A percentile compares a stretch with the other conserved stretches of the same genome.
Conservation (phyloP, 2,329 filamentous ascomycete species). For the Penicillium sp. region DNA sequence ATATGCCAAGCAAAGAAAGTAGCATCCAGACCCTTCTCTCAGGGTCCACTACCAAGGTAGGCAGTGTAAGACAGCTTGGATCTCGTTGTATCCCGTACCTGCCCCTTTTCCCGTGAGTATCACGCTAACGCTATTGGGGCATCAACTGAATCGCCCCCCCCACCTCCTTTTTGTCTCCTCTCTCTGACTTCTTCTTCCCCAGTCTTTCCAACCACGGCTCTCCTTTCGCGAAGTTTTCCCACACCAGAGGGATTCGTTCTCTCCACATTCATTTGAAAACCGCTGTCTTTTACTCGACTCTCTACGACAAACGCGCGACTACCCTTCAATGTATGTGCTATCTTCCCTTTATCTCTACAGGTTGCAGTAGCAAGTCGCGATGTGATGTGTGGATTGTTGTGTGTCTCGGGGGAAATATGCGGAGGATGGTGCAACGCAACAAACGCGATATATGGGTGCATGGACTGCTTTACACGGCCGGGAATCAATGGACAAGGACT, state of each 20-base stretch:
- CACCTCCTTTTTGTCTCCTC: conserved; percentile 12
- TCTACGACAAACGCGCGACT: conserved; percentile 32
- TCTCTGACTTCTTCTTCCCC: conserved; percentile 23
- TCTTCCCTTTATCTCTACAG: not conserved
- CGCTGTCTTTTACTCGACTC: conserved; percentile 27
- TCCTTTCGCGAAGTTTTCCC: conserved; percentile 32
- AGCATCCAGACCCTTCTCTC: conserved; percentile 1
- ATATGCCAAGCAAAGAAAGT: conserved; percentile 1
- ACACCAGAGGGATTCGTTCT: conserved; percentile 41
- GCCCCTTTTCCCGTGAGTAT: conserved; percentile 7
- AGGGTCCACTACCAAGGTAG: conserved; percentile 5
- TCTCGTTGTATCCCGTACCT: not conserved
- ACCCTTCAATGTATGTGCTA: conserved; percentile 32
- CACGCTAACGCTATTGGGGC: conserved; percentile 11
- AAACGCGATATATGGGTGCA: not conserved
- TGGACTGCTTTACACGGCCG: not conserved
- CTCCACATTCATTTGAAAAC: conserved; percentile 42
- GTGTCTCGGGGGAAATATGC: not conserved
- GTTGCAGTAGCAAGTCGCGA: not conserved
- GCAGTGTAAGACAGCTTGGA: conserved; percentile 7
- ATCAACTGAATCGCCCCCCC: conserved; percentile 14
- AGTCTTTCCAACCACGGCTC: conserved; percentile 12
- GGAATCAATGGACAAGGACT: not conserved
- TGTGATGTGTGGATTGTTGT: not conserved
- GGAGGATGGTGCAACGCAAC: not conserved